These are phyloP conservation scores for Xylaria sp. DNA, from an alignment of 2,329 filamentous ascomycete genomes.

Conservation along the genomic window DNA sequence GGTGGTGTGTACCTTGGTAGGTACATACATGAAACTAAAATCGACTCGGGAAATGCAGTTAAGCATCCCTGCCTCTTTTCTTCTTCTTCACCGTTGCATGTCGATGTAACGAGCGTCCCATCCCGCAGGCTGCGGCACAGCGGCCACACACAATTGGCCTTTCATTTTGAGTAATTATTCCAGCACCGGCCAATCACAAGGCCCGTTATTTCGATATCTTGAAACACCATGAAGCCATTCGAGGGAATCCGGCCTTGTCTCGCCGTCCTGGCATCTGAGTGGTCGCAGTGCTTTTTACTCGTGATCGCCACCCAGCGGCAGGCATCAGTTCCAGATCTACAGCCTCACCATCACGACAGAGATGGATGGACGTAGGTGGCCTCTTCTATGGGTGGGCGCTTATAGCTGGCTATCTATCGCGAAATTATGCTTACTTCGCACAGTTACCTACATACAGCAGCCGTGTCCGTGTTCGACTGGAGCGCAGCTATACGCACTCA, in stretches of 20 bases:
- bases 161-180: constrained; percentile 21
- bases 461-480: too few species aligned
- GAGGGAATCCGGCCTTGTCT: constrained; percentile 17
- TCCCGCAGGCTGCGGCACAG: constrained; percentile 19
- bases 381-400: neutral
- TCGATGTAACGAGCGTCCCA: constrained; percentile 21
- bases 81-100: constrained; percentile 31
- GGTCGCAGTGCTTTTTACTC: constrained; percentile 13
- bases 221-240: constrained; percentile 30
- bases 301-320: constrained; percentile 16
- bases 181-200: constrained; percentile 27
- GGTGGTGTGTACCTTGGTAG: neutral
- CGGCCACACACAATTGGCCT: constrained; percentile 28
- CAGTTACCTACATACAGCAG: neutral
- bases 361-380: neutral
- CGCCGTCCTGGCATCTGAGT: constrained; percentile 25
- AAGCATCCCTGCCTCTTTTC: constrained; percentile 20
- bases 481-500: neutral
- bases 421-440: neutral
- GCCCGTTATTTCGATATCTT: constrained; percentile 26
- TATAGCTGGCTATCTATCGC: neutral
- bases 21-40: neutral
- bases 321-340: constrained; percentile 15
- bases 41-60: constrained; percentile 18
- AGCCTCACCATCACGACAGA: constrained; percentile 20